Evolutionary conservation across 2,329 filamentous ascomycete genomes (phyloP), one percentile per base, ranked within the genome.

Genomic region (Fusarium goolgardi): DNA sequence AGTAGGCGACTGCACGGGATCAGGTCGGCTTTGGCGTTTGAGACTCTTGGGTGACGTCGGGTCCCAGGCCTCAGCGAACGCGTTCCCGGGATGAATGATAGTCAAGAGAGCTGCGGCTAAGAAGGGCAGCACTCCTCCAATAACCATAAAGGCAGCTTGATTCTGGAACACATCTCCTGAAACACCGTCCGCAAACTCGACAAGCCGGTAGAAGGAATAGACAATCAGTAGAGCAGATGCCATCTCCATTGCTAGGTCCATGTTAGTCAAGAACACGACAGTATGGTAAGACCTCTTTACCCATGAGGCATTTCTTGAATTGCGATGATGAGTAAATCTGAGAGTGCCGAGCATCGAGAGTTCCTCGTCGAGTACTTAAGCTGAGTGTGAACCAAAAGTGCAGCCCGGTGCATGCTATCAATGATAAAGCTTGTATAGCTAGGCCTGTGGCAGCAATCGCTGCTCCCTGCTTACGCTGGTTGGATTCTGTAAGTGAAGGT

Each of bases 381-480:
- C 75, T 75, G 34, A 80, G 69, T 16, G 78, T 78, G 41, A 85
- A 83, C 65, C 75, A 82, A 49, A 78, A 77, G 58, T 78, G 81
- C 55, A 76, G 75, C 21, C 69, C 73, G 20, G 80, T 74, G 57
- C 82, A 83, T 13, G 78, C 67, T 29, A 80, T 46, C 12, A 86
- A 73, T 6, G 80, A 77, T 7, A 75, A 57, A 4, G 80, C 71
- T 61, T 85, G 84, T 21, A 86, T 72, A 3, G 74, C 80, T 15
- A 86, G 67, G 10, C 84, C 84, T 3, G 75, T 79, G 9, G 82
- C 75, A n/a, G 83, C 72, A 15, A 86, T 74, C 25, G 74, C 75
- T 29, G 77, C 61, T 12, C 83, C 69, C 77, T 74, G 21, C 58
- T 56, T 53, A 74, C 73, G 79, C 80, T 69, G 20, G 27, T 20